Evolutionary conservation across 164 flowering plant genomes (phyloP), one percentile per base, ranked within the genome.

Genomic region (Paratinospora sagittata): DNA sequence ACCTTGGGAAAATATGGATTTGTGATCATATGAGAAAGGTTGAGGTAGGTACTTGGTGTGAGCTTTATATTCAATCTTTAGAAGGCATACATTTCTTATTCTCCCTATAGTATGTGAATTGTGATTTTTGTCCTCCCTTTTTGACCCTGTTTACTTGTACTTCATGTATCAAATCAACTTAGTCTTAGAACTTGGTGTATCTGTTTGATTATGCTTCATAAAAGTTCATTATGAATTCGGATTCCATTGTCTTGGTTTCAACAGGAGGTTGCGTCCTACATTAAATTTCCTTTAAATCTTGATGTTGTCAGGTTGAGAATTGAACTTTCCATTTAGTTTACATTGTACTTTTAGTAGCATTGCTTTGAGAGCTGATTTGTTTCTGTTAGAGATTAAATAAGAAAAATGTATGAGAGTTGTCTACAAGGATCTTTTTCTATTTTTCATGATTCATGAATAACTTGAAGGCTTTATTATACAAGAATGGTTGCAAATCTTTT

Each of bases 81-180:
- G 70, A 33, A 63, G 61, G 19, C 39, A 45, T 52, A 19, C 21
- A 65, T 16, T 63, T 70, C 30, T 70, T 70, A 49, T 55, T 69
- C 47, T 36, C 60, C 66, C 17, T 65, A 41, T 52, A 39, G 27
- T 41, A 24, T 65, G 67, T 65, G 67, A 65, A 36, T 19, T 37
- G 58, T 41, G 41, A 61, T 43, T 62, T 61, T 58, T 34, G 23
- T 65, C 45, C 47, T 47, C 17, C 37, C 39, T 65, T 37, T 36
- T 70, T 70, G 55, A 36, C 19, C 41, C 3, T 13, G 55, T 52
- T 52, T 68, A 33, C 27, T n/a, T 68, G 21, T 30, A n/a, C 60
- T 55, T n/a, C 60, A 14, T 55, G 60, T 55, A n/a, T 55, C 24
- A 55, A 55, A 55, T 30, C 61, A 55, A 55, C 24, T 55, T 55